A percentile compares a stretch with the other conserved stretches of the same genome.
Evolutionary conservation across 371 early-diverging fungal species (phyloP).

Genomic region (Mucor saturninus): DNA sequence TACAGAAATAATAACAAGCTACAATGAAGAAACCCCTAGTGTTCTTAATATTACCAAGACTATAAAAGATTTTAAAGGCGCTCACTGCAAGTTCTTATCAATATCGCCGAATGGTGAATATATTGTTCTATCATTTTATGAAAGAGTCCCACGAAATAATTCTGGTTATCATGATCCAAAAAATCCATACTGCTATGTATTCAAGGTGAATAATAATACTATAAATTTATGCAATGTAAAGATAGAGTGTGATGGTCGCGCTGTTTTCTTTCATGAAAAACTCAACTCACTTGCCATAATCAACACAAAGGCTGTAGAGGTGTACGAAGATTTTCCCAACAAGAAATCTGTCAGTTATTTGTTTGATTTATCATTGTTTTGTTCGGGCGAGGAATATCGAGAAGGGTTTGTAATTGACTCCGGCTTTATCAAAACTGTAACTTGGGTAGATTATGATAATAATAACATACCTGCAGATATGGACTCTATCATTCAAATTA

Average conservation of each 20-base stretch:
- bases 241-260: not conserved
- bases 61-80: not conserved
- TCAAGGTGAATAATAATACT: not conserved
- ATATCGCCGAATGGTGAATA: conserved; percentile 4
- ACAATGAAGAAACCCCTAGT: not conserved
- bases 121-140: conserved; percentile 1
- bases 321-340: not conserved
- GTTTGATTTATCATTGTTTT: not conserved
- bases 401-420: not conserved
- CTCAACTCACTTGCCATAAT: not conserved
- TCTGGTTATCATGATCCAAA: not conserved
- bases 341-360: not conserved
- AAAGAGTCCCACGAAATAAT: not conserved
- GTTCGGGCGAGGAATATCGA: not conserved
- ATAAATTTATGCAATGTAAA: not conserved
- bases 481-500: conserved; percentile 5
- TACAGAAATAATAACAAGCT: not conserved
- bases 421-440: not conserved
- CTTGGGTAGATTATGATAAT: not conserved
- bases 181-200: not conserved
- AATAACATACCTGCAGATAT: not conserved
- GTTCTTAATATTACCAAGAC: not conserved
- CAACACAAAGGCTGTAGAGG: not conserved
- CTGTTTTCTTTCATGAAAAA: conserved; percentile 3
- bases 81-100: conserved; percentile 4